Base-by-base conservation (phyloP, 768 basidiomycete species). In the Tephrocybe sp. region DNA sequence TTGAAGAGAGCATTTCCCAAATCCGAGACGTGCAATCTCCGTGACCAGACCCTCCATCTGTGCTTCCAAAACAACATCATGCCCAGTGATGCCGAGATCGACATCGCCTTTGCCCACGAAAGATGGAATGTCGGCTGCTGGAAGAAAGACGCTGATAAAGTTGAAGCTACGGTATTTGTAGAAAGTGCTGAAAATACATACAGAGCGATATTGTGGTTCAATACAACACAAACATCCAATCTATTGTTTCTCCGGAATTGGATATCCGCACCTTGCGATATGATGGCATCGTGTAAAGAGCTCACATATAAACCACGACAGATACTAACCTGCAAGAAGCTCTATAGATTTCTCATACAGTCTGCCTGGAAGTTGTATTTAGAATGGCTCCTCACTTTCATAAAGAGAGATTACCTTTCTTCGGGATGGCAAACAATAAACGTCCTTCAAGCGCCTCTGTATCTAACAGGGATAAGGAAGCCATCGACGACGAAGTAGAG, bases 61-160 rank as follows among this genome's bases (percentile, higher is more conserved):
- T 2, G 93, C 78, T 68, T 99, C 95, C 39, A 94, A 80, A 56
- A 98, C 90, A 55, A 97, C 91, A 72, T 99, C 97, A 70, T 97
- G 94, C 3, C 97, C 97, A 8, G 97, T 98, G 59, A 99, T 97
- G 5, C 97, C 97, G 37, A 99, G 77, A 59, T 97, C 91, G 61
- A 99, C 89, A 62, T 94, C 88, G 42, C 97, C 97, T 65, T 95
- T 94, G 36, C 94, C 97, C 38, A 99, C 97, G 68, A 98, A 99
- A 23, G 94, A 95, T 9, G 97, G 94, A 55, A 99, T 99, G 62
- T 99, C 97, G 4, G 88, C 77, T 1, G 97, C 97, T 19, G 97
- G 94, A 19, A 98, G 86, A 71, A 99, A 98, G 19, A 99, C 88
- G 6, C 95, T 97, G 65, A 19, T 24, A 24, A 33, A 42, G 41